Evolutionary conservation across 768 basidiomycete genomes (phyloP), one percentile per base, ranked within the genome.

Genomic region (Panaeolus papilionaceus): DNA sequence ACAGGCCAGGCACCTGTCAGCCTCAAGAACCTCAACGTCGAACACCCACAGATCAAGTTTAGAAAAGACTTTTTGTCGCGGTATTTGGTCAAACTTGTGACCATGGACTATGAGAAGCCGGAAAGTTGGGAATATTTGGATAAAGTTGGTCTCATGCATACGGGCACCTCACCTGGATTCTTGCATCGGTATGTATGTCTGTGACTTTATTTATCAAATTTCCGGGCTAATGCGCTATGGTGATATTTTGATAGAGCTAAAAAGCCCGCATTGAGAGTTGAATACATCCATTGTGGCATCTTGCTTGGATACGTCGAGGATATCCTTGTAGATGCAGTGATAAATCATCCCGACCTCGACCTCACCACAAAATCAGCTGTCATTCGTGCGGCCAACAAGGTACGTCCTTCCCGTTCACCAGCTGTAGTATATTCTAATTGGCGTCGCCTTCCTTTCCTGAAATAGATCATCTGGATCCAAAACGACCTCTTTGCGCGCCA

Each of bases 91-190:
- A 79, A 80, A 67, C 64, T 81, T n/a, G 76, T 85, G 23, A 80
- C 83, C 7, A 75, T 84, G 71, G 82, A 86, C 71, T 86, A 84
- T 68, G 74, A 79, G 0, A 77, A 79, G 28, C 73, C 75, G 2
- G 77, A 78, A 64, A 81, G 79, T 9, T 85, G 83, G 83, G 81
- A 82, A 45, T 85, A 84, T 66, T 72, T 83, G 33, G 77, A 82
- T 69, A 84, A 83, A 69, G 85, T 86, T 40, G 84, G 82, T 2
- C 71, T 82, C 49, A 85, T 85, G 84, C 85, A 85, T 70, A 85
- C 84, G 0, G 84, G 84, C 12, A 76, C 76, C 12, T 74, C 54
- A 37, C 28, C 78, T 49, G 80, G 82, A 0, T 84, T 85, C 73
- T 77, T 79, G 63, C 83, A 83, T 66, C 74, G 81, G 83, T 81